Evolutionary conservation across 2,329 filamentous ascomycete genomes (phyloP).

Genomic region (Penicillium janthinellum): DNA sequence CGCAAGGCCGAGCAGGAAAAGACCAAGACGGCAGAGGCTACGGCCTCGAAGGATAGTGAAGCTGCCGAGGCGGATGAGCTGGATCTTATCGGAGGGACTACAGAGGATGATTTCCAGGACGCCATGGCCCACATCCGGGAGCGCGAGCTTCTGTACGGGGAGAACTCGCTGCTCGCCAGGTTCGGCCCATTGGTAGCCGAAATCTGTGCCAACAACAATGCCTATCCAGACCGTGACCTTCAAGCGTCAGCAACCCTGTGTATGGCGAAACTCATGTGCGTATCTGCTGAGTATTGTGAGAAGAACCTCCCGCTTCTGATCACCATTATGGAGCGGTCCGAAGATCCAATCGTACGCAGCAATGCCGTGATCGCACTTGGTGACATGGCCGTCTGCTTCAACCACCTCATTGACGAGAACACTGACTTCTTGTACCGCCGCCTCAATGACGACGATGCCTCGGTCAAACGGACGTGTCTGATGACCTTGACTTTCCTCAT

Average conservation of each 20-base stretch:
- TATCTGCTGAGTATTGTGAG: slow-evolving; percentile 95
- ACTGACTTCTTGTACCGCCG: slow-evolving; percentile 96
- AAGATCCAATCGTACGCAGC: slow-evolving; percentile 87
- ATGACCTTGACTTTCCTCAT: slow-evolving; percentile 99
- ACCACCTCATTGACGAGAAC: slow-evolving; percentile 98
- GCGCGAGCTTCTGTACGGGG: slow-evolving; percentile 79
- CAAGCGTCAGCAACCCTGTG: slow-evolving; percentile 93
- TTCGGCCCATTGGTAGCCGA: slow-evolving; percentile 92
- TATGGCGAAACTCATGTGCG: slow-evolving; percentile 97
- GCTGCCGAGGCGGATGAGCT: slow-evolving; percentile 79
- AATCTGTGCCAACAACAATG: slow-evolving; percentile 91
- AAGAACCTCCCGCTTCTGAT: slow-evolving; percentile 88
- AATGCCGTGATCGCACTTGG: slow-evolving; percentile 96
- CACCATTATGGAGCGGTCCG: slow-evolving; percentile 94
- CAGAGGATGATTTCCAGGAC: slow-evolving; percentile 89
- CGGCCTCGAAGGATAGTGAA: slow-evolving; percentile 54
- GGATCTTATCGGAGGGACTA: slow-evolving; percentile 94
- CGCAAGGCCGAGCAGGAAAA: slow-evolving; percentile 66
- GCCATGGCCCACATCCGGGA: slow-evolving; percentile 83
- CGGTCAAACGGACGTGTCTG: slow-evolving; percentile 93
- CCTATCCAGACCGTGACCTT: slow-evolving; percentile 83
- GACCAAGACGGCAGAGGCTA: slow-evolving; percentile 48
- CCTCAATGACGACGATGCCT: slow-evolving; percentile 82
- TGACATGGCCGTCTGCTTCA: slow-evolving; percentile 99
- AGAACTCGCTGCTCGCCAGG: slow-evolving; percentile 79